Evolutionary conservation across 2,329 filamentous ascomycete species (phyloP).

Genomic region (Phyllosticta citriasiana): DNA sequence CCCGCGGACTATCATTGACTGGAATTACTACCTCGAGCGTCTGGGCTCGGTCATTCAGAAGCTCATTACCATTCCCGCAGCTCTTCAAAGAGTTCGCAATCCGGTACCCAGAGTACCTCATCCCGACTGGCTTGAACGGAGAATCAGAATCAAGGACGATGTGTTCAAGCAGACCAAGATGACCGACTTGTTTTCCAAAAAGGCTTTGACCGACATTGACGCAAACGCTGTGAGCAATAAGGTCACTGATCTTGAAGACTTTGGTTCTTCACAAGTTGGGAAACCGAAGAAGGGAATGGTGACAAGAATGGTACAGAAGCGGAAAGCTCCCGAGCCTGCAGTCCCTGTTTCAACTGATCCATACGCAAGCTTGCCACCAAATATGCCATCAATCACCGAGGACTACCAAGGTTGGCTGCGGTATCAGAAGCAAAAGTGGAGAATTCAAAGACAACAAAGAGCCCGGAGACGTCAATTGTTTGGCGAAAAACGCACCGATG

Average conservation of each 20-base stretch:
- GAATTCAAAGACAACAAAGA: constrained; percentile 86
- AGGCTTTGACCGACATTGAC: constrained; percentile 61
- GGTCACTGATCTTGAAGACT: constrained; percentile 70
- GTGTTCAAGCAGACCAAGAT: constrained; percentile 98
- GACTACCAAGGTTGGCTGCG: constrained; percentile 82
- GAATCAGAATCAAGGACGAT: constrained; percentile 93
- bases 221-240: constrained; percentile 52
- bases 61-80: constrained; percentile 94
- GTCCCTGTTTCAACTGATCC: constrained; percentile 58
- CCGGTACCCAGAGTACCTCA: constrained; percentile 88
- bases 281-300: constrained; percentile 39
- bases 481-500: constrained; percentile 62
- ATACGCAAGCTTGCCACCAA: constrained; percentile 68
- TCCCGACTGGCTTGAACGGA: constrained; percentile 89
- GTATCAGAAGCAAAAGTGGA: constrained; percentile 99
- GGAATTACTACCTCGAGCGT: constrained; percentile 94
- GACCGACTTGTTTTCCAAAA: constrained; percentile 77
- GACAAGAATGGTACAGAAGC: constrained; percentile 39
- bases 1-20: constrained; percentile 81
- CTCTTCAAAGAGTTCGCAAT: constrained; percentile 88
- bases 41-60: constrained; percentile 97
- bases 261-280: constrained; percentile 58
- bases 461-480: constrained; percentile 82
- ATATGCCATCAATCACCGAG: constrained; percentile 74
- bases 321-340: constrained; percentile 36